These are phyloP conservation scores for Pichia phayaonensis DNA, from an alignment of 805 yeast species.

Conservation along the genomic window DNA sequence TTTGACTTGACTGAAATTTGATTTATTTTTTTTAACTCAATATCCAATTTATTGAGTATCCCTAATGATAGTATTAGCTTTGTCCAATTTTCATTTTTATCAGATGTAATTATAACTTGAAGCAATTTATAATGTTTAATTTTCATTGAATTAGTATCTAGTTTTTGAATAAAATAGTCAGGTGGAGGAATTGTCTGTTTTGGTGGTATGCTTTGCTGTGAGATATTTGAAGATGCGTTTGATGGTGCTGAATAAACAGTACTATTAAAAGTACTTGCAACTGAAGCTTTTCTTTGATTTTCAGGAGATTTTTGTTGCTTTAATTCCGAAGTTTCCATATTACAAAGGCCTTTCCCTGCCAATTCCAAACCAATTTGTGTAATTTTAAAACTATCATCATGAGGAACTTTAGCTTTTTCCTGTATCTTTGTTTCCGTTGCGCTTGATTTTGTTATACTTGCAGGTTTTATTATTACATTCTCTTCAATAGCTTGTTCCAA, in stretches of 20 bases:
- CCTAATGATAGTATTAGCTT: neutral
- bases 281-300: neutral
- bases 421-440: neutral
- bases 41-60: constrained; percentile 56
- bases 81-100: constrained; percentile 28
- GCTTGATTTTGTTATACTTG: neutral
- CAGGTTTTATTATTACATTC: neutral
- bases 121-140: constrained; percentile 32
- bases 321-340: neutral
- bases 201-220: neutral
- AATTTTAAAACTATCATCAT: constrained; percentile 11
- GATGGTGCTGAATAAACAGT: neutral
- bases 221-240: neutral
- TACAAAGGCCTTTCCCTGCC: constrained; percentile 24
- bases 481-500: neutral
- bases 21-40: constrained; percentile 51
- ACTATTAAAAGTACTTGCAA: neutral
- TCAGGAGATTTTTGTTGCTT: neutral
- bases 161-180: constrained; percentile 34
- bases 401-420: neutral
- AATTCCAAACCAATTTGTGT: constrained; percentile 24
- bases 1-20: constrained; percentile 33
- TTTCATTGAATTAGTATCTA: constrained; percentile 32
- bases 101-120: constrained; percentile 9
- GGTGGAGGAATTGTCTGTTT: constrained; percentile 25